These are phyloP conservation scores for Saccharomycopsis babjevae DNA, from an alignment of 805 yeast genomes.

Conservation along the genomic window DNA sequence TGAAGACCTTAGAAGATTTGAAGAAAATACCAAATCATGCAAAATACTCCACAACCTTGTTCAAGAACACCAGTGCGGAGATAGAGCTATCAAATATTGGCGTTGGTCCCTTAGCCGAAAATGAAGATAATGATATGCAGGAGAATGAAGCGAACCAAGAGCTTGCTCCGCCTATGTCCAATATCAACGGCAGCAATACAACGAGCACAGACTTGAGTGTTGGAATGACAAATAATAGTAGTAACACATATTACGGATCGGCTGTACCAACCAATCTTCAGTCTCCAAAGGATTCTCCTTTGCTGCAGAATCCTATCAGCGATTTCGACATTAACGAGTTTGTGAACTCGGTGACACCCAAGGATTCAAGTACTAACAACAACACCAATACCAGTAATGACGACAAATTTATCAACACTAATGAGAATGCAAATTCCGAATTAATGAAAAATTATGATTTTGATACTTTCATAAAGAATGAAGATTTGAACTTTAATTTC, in stretches of 20 bases:
- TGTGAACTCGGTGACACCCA: not conserved
- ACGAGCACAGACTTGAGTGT: not conserved
- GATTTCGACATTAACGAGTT: not conserved
- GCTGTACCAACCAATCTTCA: not conserved
- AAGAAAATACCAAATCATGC: slow-evolving; percentile 31
- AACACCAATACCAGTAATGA: not conserved
- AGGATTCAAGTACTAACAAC: not conserved
- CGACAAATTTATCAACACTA: not conserved
- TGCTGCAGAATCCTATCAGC: not conserved
- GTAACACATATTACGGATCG: not conserved
- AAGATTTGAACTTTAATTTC: slow-evolving; percentile 4
- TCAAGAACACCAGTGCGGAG: slow-evolving; percentile 70
- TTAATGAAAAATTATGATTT: not conserved
- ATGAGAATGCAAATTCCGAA: not conserved
- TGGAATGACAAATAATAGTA: not conserved
- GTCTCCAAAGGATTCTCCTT: not conserved
- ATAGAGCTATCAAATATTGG: slow-evolving; percentile 66
- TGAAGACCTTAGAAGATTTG: slow-evolving; percentile 42
- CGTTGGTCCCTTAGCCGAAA: slow-evolving; percentile 62
- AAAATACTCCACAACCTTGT: slow-evolving; percentile 25
- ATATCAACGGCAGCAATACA: not conserved
- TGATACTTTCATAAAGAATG: slow-evolving; percentile 1
- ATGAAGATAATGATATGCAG: slow-evolving; percentile 11
- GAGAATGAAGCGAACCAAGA: not conserved
- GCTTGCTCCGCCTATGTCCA: not conserved